Conservation (phyloP, 2,329 filamentous ascomycete species). For the Cladosporium sphaerospermum region DNA sequence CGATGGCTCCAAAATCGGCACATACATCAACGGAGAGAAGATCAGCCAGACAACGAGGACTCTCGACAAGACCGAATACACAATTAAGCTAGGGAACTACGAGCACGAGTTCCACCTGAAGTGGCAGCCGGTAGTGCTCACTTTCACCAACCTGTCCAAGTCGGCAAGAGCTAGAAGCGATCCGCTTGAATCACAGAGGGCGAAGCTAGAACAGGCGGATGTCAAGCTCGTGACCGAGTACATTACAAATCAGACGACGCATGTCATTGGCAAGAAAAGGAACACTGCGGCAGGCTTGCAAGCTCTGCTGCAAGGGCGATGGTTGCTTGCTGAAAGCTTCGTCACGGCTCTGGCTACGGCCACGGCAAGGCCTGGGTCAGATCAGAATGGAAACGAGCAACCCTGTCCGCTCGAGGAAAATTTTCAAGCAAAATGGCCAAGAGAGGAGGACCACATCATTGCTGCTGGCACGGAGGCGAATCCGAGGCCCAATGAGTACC, state of each 20-base stretch:
- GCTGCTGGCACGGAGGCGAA: conserved; percentile 69
- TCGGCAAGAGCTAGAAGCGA: conserved; percentile 40
- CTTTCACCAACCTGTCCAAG: conserved; percentile 68
- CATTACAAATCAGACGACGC: conserved; percentile 64
- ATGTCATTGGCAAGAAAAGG: conserved; percentile 81
- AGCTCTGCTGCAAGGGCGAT: conserved; percentile 72
- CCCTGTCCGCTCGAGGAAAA: conserved; percentile 61
- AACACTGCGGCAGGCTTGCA: conserved; percentile 85
- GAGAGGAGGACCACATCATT: conserved; percentile 65
- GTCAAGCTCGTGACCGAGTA: conserved; percentile 78
- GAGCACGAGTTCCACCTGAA: conserved; percentile 45
- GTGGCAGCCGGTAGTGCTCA: conserved; percentile 77
- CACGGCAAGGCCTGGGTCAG: conserved; percentile 34
- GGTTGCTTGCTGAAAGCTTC: conserved; percentile 68
- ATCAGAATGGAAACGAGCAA: conserved; percentile 19
- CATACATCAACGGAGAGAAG: conserved; percentile 65
- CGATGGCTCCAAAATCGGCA: conserved; percentile 83
- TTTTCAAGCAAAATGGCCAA: conserved; percentile 73
- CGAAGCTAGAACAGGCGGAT: conserved; percentile 73
- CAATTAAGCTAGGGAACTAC: conserved; percentile 64
- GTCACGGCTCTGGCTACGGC: conserved; percentile 64
- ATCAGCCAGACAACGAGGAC: conserved; percentile 55
- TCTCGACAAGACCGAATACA: conserved; percentile 51
- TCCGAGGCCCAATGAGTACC: conserved; percentile 54
- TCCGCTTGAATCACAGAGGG: conserved; percentile 56